These are phyloP conservation scores for Oldenlandia corymbosa DNA, from an alignment of 257 asterid species.

Conservation along the genomic window DNA sequence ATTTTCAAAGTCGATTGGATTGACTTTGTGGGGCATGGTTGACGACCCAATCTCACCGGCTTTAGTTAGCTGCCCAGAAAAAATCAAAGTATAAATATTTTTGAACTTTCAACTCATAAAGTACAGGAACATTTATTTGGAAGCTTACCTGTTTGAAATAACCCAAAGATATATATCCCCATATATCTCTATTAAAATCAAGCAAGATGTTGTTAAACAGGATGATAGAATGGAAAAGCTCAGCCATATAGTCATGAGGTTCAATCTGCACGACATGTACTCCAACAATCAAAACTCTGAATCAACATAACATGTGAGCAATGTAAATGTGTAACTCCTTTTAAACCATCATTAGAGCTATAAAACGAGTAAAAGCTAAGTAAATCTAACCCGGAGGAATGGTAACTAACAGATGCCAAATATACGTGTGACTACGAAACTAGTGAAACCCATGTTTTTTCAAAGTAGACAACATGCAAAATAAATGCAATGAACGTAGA, in stretches of 20 bases:
- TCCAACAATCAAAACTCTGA: conserved; percentile 1
- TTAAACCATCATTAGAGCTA: neutral
- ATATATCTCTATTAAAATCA: conserved; percentile 69
- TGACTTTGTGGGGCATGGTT: conserved; percentile 94
- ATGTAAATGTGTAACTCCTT: no score
- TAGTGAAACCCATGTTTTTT: no score
- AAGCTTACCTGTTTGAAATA: conserved; percentile 69
- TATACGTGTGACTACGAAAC: neutral
- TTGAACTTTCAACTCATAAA: neutral
- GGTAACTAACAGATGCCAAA: no score
- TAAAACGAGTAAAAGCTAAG: neutral
- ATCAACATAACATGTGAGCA: neutral
- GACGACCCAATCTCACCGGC: conserved; percentile 92
- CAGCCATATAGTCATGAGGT: conserved; percentile 86
- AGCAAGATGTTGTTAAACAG: conserved; percentile 74
- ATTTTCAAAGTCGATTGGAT: conserved; percentile 88
- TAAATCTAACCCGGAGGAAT: neutral
- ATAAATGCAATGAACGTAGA: neutral
- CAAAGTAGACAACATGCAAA: no score
- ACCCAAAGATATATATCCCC: conserved; percentile 87
- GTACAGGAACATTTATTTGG: neutral
- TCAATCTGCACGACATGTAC: conserved; percentile 53
- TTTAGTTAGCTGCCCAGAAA: conserved; percentile 71
- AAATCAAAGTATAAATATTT: neutral
- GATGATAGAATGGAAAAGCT: conserved; percentile 56